Percentiles rank a stretch among this genome's conserved stretches.
phyloP scores from a whole-genome alignment of 352 stramenopile genomes.

The Globisporangium heterothallicum region DNA sequence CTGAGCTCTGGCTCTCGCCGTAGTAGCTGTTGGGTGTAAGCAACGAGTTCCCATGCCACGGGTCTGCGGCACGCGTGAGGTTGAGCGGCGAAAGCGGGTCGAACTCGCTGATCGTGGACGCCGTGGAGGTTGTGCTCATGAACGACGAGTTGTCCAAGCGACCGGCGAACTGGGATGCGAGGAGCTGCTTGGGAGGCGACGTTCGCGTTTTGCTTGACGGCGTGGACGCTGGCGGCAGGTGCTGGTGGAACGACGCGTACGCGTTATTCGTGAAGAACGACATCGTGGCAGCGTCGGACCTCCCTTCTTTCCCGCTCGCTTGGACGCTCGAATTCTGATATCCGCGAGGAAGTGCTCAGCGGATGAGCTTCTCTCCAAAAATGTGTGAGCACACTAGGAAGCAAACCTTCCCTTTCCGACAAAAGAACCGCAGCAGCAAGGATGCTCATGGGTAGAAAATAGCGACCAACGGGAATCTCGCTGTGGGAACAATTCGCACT shows the following conservation, averaged over 20 bases:
- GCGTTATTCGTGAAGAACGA: conserved; percentile 38
- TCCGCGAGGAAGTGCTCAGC: neutral
- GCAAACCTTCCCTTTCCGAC: too few species aligned
- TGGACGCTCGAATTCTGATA: too few species aligned
- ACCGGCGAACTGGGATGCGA: neutral
- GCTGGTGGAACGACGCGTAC: conserved; percentile 32
- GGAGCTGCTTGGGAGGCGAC: neutral
- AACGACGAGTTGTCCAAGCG: conserved; percentile 26
- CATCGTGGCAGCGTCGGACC: conserved; percentile 16
- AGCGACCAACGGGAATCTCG: neutral
- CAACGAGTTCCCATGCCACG: conserved; percentile 42
- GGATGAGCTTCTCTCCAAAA: neutral
- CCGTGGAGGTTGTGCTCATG: conserved; percentile 22
- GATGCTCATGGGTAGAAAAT: neutral
- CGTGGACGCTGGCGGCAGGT: neutral
- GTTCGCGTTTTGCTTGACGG: neutral
- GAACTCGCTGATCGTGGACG: conserved; percentile 34
- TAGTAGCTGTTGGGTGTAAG: conserved; percentile 14
- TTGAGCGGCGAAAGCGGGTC: conserved; percentile 48
- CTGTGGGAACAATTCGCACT: neutral
- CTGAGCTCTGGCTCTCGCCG: conserved; percentile 13
- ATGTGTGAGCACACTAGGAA: neutral
- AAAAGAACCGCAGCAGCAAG: neutral
- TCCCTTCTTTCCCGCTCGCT: too few species aligned
- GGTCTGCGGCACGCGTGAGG: conserved; percentile 37